phyloP scores from a whole-genome alignment of 176 grass and related monocot species.

The Saccharum spontaneum region DNA sequence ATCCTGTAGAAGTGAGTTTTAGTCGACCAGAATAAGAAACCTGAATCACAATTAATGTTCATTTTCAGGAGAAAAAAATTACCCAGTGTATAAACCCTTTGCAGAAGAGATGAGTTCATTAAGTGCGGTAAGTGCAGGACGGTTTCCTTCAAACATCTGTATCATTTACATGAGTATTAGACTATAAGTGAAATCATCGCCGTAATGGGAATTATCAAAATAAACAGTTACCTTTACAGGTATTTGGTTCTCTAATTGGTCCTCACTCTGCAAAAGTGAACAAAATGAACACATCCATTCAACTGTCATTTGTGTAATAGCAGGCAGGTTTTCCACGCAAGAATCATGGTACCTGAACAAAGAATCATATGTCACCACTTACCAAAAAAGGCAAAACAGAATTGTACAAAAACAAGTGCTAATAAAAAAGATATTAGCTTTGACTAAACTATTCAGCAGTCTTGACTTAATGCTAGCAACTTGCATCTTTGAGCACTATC shows the following conservation, averaged over 20 bases:
- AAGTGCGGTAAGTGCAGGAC: constrained; percentile 60
- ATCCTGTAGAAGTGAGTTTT: constrained; percentile 50
- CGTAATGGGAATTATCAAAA: constrained; percentile 33
- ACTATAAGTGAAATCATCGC: constrained; percentile 30
- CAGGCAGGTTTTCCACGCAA: constrained; percentile 46
- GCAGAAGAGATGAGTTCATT: constrained; percentile 47
- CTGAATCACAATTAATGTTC: constrained; percentile 3
- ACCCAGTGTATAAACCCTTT: constrained; percentile 64
- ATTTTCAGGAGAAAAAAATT: constrained; percentile 29
- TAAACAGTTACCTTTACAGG: constrained; percentile 58
- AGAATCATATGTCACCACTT: constrained; percentile 33
- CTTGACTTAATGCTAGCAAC: constrained; percentile 11
- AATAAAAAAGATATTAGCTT: neutral
- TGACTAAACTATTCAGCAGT: constrained; percentile 8
- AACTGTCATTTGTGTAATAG: constrained; percentile 30
- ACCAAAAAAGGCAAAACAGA: constrained; percentile 15
- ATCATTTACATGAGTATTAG: constrained; percentile 23
- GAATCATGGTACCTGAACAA: constrained; percentile 74
- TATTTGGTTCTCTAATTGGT: constrained; percentile 50
- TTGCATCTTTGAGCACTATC: neutral
- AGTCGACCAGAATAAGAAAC: constrained; percentile 15
- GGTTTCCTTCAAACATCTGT: constrained; percentile 62
- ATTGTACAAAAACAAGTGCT: constrained; percentile 26
- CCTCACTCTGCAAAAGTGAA: constrained; percentile 62
- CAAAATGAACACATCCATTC: constrained; percentile 65